Evolutionary conservation across 2,329 filamentous ascomycete genomes (phyloP).

Genomic region (Pseudogymnoascus sp.): DNA sequence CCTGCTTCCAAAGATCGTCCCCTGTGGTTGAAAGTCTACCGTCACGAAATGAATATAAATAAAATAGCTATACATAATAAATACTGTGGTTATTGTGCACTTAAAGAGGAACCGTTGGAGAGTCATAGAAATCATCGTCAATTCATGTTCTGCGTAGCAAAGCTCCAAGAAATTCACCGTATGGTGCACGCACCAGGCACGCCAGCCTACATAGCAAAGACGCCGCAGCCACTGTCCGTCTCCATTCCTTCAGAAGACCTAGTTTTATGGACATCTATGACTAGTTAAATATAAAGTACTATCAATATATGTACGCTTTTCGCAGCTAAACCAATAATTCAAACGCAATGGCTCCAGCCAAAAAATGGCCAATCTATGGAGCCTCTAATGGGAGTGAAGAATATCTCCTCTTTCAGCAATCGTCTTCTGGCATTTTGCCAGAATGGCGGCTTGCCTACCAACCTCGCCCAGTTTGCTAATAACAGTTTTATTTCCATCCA

Average conservation of each 20-base stretch:
- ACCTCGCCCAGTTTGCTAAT: conserved; percentile 70
- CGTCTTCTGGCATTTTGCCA: conserved; percentile 62
- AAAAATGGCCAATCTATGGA: neutral
- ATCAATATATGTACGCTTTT: neutral
- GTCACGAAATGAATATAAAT: neutral
- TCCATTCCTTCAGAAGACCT: neutral
- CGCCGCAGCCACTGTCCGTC: neutral
- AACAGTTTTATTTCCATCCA: conserved; percentile 74
- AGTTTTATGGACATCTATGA: neutral
- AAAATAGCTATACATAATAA: neutral
- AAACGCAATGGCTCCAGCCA: neutral
- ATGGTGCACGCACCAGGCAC: neutral
- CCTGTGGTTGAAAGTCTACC: neutral
- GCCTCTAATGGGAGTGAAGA: conserved; percentile 22
- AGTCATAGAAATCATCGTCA: neutral
- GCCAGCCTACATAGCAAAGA: neutral
- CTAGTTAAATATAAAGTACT: neutral
- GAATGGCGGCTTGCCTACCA: conserved; percentile 66
- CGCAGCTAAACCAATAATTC: neutral
- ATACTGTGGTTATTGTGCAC: neutral
- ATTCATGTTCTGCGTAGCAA: conserved; percentile 5
- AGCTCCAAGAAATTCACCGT: neutral
- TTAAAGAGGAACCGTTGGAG: neutral
- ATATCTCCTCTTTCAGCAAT: conserved; percentile 27
- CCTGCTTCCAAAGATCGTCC: neutral